Evolutionary conservation across 352 stramenopile species (phyloP).

Genomic region (Globisporangium splendens): DNA sequence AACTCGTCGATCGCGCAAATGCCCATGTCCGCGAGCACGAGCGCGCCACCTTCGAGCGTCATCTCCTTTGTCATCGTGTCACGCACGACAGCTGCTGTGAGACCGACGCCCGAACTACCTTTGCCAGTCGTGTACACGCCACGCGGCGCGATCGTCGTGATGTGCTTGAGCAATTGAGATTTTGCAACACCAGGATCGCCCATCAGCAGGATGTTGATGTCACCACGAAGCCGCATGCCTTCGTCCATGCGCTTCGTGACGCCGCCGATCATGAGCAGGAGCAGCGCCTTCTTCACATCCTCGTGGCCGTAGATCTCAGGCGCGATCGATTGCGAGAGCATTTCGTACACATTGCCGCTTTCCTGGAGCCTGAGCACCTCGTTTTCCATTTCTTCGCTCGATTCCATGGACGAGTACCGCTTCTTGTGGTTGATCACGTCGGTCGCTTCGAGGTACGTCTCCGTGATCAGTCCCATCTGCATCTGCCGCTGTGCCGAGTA

Average conservation of each 20-base stretch:
- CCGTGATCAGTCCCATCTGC: conserved; percentile 96
- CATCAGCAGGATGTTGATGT: conserved; percentile 99
- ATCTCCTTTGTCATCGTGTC: conserved; percentile 94
- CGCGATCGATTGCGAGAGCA: conserved; percentile 94
- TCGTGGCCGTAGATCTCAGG: conserved; percentile 99
- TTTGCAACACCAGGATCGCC: conserved; percentile 98
- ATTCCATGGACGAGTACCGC: conserved; percentile 92
- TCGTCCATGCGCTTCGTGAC: conserved; percentile 88
- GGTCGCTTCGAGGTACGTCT: conserved; percentile 96
- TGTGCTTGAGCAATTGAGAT: conserved; percentile 99
- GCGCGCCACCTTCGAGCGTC: conserved; percentile 91
- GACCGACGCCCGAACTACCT: conserved; percentile 96
- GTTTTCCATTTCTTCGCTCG: conserved; percentile 81
- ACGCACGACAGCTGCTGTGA: conserved; percentile 97
- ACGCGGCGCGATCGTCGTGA: conserved; percentile 93
- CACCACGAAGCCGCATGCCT: conserved; percentile 96
- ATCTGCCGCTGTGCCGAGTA: conserved; percentile 93
- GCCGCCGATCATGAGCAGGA: conserved; percentile 96
- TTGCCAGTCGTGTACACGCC: conserved; percentile 99
- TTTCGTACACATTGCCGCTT: conserved; percentile 86
- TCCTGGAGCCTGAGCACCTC: conserved; percentile 71
- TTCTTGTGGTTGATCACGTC: conserved; percentile 97
- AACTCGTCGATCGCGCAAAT: conserved; percentile 99
- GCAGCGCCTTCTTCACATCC: conserved; percentile 98
- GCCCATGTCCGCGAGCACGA: conserved; percentile 98